Conservation (phyloP, 2,329 filamentous ascomycete species). For the Colletotrichum trifolii region DNA sequence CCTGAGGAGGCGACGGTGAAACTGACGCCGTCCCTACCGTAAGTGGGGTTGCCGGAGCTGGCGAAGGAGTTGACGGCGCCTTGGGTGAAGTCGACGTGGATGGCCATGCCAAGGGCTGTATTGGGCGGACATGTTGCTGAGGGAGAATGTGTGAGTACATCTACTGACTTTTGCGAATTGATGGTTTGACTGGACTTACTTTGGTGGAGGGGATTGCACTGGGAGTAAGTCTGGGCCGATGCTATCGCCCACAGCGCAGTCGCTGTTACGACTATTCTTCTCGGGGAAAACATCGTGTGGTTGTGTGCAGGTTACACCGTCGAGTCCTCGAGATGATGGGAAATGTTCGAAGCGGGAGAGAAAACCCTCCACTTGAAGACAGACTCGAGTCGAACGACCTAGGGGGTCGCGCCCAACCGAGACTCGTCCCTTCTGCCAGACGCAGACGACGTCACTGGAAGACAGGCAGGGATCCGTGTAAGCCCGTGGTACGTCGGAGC, state of each 20-base stretch:
- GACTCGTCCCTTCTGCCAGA: neutral
- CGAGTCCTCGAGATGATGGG: neutral
- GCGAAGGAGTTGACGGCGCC: slow-evolving; percentile 84
- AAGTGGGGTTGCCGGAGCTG: slow-evolving; percentile 75
- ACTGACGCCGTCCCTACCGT: slow-evolving; percentile 79
- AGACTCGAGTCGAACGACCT: slow-evolving; percentile 11
- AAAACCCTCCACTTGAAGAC: slow-evolving; percentile 19
- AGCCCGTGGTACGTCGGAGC: slow-evolving; percentile 29
- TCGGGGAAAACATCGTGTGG: slow-evolving; percentile 27
- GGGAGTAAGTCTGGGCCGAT: slow-evolving; percentile 53
- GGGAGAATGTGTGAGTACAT: slow-evolving; percentile 1
- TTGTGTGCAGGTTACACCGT: neutral
- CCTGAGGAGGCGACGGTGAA: slow-evolving; percentile 84
- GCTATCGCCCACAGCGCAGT: slow-evolving; percentile 41
- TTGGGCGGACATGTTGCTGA: slow-evolving; percentile 75
- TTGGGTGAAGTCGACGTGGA: slow-evolving; percentile 84
- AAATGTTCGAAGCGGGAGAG: neutral
- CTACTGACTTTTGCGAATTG: neutral
- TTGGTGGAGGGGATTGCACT: slow-evolving; percentile 51
- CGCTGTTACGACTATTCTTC: slow-evolving; percentile 37
- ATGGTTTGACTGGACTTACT: slow-evolving; percentile 40
- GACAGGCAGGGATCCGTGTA: slow-evolving; percentile 31
- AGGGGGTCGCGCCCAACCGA: slow-evolving; percentile 3
- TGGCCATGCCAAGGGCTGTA: slow-evolving; percentile 84
- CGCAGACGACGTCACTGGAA: slow-evolving; percentile 32